Percentiles rank a stretch among this genome's conserved stretches.
These are phyloP conservation scores for Rosa rugosa DNA, from an alignment of 306 rosid species.

Conservation along the genomic window DNA sequence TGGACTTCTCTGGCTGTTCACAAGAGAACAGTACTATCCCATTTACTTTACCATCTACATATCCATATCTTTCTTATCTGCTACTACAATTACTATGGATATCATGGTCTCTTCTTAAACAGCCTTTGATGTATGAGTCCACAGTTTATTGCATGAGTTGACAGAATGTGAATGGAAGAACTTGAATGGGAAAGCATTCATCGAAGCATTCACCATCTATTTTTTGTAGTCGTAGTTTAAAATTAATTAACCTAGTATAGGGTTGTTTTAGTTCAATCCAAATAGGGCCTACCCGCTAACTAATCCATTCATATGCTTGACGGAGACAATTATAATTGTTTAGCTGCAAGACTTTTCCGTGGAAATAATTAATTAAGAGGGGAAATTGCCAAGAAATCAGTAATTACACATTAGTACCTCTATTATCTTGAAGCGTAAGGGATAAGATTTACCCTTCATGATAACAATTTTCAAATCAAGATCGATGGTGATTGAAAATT, in stretches of 20 bases:
- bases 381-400: conserved; percentile 15
- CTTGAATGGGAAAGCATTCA: background rate
- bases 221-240: background rate
- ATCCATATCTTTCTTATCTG: no score
- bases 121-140: background rate
- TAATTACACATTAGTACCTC: conserved; percentile 6
- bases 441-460: conserved; percentile 49
- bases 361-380: background rate
- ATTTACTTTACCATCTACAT: background rate
- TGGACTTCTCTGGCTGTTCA: background rate
- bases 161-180: background rate
- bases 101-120: background rate
- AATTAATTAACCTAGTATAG: background rate
- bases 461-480: conserved; percentile 30
- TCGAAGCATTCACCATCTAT: background rate
- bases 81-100: background rate
- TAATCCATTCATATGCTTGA: conserved; percentile 19
- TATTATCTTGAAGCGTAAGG: conserved; percentile 42
- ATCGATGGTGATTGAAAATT: conserved; percentile 41
- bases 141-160: background rate
- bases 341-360: background rate
- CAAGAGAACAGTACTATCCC: background rate
- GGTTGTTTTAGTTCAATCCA: background rate
- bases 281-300: conserved; percentile 12
- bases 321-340: conserved; percentile 18